phyloP scores from a whole-genome alignment of 257 asterid genomes.

The Forsythia viridissima region DNA sequence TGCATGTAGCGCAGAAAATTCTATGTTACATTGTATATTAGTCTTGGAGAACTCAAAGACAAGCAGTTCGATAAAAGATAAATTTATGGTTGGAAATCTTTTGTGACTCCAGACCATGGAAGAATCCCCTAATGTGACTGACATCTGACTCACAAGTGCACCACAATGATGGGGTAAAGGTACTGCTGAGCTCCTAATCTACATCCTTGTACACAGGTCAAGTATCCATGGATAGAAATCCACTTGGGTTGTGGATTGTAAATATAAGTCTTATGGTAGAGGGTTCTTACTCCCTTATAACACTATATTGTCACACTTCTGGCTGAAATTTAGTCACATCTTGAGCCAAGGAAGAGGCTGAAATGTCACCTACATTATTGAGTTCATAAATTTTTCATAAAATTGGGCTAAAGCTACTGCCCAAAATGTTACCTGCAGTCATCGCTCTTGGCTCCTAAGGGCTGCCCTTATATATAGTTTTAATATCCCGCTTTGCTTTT shows the following conservation, averaged over 20 bases:
- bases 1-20: not conserved
- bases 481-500: not conserved
- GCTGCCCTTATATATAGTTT: not conserved
- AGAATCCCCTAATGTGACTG: not conserved
- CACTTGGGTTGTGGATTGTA: not conserved
- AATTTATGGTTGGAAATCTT: not conserved
- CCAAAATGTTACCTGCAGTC: not conserved
- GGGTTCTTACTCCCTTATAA: not conserved
- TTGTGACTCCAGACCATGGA: not conserved
- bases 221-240: not conserved
- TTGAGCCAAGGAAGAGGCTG: not conserved
- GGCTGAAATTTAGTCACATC: not conserved
- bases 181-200: not conserved
- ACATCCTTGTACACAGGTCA: not conserved
- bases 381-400: not conserved
- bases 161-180: not conserved
- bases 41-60: not conserved
- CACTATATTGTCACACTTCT: not conserved
- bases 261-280: not conserved
- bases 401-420: not conserved
- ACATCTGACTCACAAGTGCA: not conserved
- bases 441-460: not conserved
- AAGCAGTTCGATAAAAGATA: not conserved
- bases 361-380: not conserved
- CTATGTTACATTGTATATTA: not conserved